Base-by-base conservation (phyloP, 345 rosid species). In the Sonneratia alba region DNA sequence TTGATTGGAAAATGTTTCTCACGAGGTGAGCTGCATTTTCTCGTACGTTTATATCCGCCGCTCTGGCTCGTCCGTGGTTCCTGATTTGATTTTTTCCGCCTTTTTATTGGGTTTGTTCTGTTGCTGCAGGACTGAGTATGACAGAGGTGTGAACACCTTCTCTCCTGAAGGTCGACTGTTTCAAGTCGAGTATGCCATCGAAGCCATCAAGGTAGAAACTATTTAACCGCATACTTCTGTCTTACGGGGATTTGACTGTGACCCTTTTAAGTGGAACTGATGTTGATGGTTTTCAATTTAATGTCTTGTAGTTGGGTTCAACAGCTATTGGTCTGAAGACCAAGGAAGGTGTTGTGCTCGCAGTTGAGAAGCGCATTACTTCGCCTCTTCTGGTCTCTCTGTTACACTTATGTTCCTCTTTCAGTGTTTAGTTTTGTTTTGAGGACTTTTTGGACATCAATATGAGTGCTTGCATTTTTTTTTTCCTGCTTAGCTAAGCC, bases 151-250 rank as follows among this genome's bases (percentile, higher is more conserved):
- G 51, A 94, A 94, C 87, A 94, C 98, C 69, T 94, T 94, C 77
- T 94, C 98, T 73, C 98, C 98, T 0, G 98, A 94, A 81, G 98
- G 98, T 19, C 77, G 98, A 76, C 78, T 94, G 66, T 92, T 94
- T 81, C 98, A 94, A 78, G 98, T 94, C 11, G 99, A 94, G 72
- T 94, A 94, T 80, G 99, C 99, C 37, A 92, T 95, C 75, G 99
- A 95, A 83, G 97, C 99, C 72, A 95, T 95, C 83, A 95, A 95
- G 97, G 99, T 95, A 49, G 51, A 47, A 0, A 47, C 14, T 42
- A 9, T 13, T 47, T 47, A 13, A 47, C 3, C 3, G 14, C 24
- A 8, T 42, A 34, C 22, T 6, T 40, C 0, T 19, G 24, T 36
- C 7, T 67, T 56, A 4, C 34, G 1, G 40, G 38, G 22, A 53